Percentiles rank a stretch among this genome's conserved stretches.
These are phyloP conservation scores for Kluyveromyces siamensis DNA, from an alignment of 805 yeast genomes.

Conservation along the genomic window DNA sequence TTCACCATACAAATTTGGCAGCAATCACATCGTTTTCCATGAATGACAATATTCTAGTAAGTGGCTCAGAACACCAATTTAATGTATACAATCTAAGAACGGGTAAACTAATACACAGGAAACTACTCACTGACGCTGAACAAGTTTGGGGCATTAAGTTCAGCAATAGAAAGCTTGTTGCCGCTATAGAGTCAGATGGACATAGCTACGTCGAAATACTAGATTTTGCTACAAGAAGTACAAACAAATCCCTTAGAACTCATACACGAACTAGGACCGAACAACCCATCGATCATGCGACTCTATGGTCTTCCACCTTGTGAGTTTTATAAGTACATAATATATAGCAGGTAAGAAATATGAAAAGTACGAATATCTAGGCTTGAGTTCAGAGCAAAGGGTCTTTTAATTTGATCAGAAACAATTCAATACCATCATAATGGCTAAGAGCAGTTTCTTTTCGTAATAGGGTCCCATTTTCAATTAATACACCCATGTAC, in stretches of 20 bases:
- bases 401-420: too few species aligned
- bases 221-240: conserved; percentile 48
- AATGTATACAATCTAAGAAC: conserved; percentile 79
- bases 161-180: conserved; percentile 75
- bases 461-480: not conserved
- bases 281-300: not conserved
- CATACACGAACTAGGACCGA: not conserved
- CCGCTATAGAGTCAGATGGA: conserved; percentile 74
- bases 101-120: conserved; percentile 64
- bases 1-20: conserved; percentile 68
- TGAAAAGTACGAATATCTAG: not conserved
- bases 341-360: not conserved
- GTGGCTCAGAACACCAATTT: conserved; percentile 83
- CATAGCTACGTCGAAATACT: conserved; percentile 75
- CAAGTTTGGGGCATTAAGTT: conserved; percentile 93
- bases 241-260: not conserved
- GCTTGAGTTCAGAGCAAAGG: not conserved
- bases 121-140: conserved; percentile 67
- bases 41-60: conserved; percentile 71
- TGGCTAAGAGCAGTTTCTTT: not conserved
- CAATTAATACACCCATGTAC: not conserved
- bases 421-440: not conserved
- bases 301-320: conserved; percentile 2
- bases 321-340: not conserved
- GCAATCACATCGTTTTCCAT: conserved; percentile 94